A percentile compares a stretch with the other conserved stretches of the same genome.
These are phyloP conservation scores for Elsinoe necatrix DNA, from an alignment of 2,329 filamentous ascomycete species.

Conservation along the genomic window DNA sequence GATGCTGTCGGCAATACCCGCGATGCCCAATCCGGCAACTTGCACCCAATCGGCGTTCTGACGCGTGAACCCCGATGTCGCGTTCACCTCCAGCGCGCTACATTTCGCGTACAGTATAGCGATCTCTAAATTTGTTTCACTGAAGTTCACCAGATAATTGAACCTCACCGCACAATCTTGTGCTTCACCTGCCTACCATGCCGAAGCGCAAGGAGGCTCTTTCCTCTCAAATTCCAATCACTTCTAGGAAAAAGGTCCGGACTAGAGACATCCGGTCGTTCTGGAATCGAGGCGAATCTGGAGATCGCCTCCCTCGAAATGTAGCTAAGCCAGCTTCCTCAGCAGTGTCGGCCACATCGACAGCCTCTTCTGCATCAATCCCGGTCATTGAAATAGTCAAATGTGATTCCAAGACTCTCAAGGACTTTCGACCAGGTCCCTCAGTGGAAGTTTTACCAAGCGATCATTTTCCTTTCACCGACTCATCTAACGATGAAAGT, in stretches of 20 bases:
- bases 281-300: neutral
- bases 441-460: neutral
- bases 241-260: neutral
- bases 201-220: neutral
- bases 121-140: too few species aligned
- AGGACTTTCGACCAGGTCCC: neutral
- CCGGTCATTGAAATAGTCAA: neutral
- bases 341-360: neutral
- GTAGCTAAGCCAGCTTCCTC: neutral
- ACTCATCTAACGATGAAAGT: neutral
- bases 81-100: neutral
- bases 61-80: neutral
- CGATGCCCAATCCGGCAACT: too few species aligned
- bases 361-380: neutral
- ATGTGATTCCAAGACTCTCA: neutral
- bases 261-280: neutral
- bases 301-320: neutral
- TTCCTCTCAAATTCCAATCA: too few species aligned
- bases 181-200: neutral
- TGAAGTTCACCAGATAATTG: neutral
- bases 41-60: neutral
- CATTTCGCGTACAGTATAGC: neutral
- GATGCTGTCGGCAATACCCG: too few species aligned
- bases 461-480: constrained; percentile 1
- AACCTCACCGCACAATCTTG: neutral